These are phyloP conservation scores for Suzukiozyma palmioleophila DNA, from an alignment of 1,139 yeast species.

Conservation along the genomic window DNA sequence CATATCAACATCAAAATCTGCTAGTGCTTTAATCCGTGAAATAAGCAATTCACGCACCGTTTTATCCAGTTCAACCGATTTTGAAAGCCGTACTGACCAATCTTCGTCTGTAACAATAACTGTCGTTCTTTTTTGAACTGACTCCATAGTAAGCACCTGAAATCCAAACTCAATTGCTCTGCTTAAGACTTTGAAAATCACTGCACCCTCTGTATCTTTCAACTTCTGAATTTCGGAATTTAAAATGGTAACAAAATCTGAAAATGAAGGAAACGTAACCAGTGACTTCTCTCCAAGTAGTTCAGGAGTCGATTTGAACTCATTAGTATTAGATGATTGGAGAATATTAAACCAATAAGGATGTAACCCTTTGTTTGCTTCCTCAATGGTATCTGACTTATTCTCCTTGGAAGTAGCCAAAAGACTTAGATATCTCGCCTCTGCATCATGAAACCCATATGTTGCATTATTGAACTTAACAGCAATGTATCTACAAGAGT, in stretches of 20 bases:
- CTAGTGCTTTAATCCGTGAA: slow-evolving; percentile 16
- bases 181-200: slow-evolving; percentile 28
- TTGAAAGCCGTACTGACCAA: slow-evolving; percentile 72
- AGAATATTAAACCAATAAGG: slow-evolving; percentile 63
- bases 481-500: slow-evolving; percentile 54
- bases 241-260: slow-evolving; percentile 26
- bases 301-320: slow-evolving; percentile 42
- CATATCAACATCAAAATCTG: slow-evolving; percentile 16
- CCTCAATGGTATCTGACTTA: slow-evolving; percentile 73
- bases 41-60: slow-evolving; percentile 40
- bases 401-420: slow-evolving; percentile 57
- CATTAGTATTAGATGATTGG: slow-evolving; percentile 38
- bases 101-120: slow-evolving; percentile 66
- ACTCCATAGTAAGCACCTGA: slow-evolving; percentile 62
- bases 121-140: slow-evolving; percentile 47
- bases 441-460: slow-evolving; percentile 64
- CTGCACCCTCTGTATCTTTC: slow-evolving; percentile 14
- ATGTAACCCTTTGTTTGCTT: slow-evolving; percentile 75
- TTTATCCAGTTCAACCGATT: slow-evolving; percentile 62
- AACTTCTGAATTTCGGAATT: slow-evolving; percentile 19
- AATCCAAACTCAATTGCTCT: slow-evolving; percentile 45
- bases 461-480: slow-evolving; percentile 63
- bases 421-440: slow-evolving; percentile 65
- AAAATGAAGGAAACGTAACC: slow-evolving; percentile 43
- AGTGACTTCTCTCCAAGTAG: slow-evolving; percentile 33